Evolutionary conservation across 2,329 filamentous ascomycete species (phyloP), one percentile per base, ranked within the genome.

Genomic region (Fusarium solani-melongenae): DNA sequence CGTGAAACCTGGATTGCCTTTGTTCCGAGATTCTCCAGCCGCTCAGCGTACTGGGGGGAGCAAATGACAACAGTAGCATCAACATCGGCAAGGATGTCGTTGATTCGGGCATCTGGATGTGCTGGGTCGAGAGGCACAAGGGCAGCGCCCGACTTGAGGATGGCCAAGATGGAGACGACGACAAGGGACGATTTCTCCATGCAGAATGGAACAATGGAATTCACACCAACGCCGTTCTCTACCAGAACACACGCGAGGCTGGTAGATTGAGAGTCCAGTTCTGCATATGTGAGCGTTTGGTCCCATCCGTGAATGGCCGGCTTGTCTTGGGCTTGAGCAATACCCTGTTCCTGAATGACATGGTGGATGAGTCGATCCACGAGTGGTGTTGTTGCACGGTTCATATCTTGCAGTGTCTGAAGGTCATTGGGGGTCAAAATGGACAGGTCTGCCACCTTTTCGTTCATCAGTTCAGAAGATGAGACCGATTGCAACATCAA

Each of bases 261-360:
- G 1, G 55, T 62, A 0, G 70, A 70, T 5, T 61, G 46, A 12
- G 7, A 22, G 9, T 67, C 81, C 6, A 86, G 76, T 15, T 86
- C 81, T 31, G 71, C 56, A 60, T 86, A 86, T 2, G 83, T 84
- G 46, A 85, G 81, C 22, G 66, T 71, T 6, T 82, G 82, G 59
- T 86, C 85, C 84, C 84, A 86, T 2, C 84, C 81, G 53, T 81
- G 75, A 11, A 86, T 38, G 7, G 66, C 65, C 33, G 55, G 4
- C 20, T 76, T 67, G 11, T 72, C 63, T 4, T 44, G 39, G 3
- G 44, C 7, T 36, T 76, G 65, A 3, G 14, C 20, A 1, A 15
- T 0, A 10, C 31, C 41, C 15, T 33, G 33, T 2, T n/a, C 24
- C 20, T 24, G 5, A 11, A 74, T 34, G 11, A 38, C 46, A 17